Conservation (phyloP, 148 eudicot genomes). For the Chenopodium quinoa region DNA sequence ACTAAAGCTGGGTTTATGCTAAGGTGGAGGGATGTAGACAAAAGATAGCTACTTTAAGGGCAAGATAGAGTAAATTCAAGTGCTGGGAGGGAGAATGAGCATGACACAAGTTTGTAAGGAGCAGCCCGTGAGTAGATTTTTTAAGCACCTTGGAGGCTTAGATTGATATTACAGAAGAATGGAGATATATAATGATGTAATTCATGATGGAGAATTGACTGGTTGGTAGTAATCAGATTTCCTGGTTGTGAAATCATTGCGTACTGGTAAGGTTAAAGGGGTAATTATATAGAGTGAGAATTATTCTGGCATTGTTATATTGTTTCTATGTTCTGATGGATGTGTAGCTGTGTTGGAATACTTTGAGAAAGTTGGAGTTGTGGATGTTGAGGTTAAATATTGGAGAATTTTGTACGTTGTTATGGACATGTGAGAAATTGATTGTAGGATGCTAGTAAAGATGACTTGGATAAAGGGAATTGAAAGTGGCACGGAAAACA, state of each 20-base stretch:
- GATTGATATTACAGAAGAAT: neutral
- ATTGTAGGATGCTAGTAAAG: too few relatives aligned
- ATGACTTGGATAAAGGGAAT: too few relatives aligned
- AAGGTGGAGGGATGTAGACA: neutral
- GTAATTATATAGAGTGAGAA: neutral
- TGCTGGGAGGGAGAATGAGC: neutral
- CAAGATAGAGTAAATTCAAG: neutral
- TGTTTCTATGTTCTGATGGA: too few relatives aligned
- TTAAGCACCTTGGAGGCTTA: neutral
- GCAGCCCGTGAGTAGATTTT: neutral
- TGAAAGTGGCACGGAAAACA: too few relatives aligned
- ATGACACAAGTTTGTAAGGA: neutral
- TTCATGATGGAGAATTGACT: neutral
- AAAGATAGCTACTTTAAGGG: neutral
- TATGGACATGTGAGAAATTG: too few relatives aligned
- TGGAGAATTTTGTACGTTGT: too few relatives aligned
- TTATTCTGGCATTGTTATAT: neutral
- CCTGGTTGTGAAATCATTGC: neutral
- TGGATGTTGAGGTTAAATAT: too few relatives aligned
- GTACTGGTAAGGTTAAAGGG: neutral
- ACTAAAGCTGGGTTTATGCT: neutral
- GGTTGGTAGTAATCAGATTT: too few relatives aligned
- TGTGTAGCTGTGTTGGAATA: too few relatives aligned
- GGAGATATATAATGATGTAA: neutral
- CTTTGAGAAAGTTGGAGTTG: too few relatives aligned